Evolutionary conservation across 2,329 filamentous ascomycete genomes (phyloP), one percentile per base, ranked within the genome.

Genomic region (Aspergillus neoniger): DNA sequence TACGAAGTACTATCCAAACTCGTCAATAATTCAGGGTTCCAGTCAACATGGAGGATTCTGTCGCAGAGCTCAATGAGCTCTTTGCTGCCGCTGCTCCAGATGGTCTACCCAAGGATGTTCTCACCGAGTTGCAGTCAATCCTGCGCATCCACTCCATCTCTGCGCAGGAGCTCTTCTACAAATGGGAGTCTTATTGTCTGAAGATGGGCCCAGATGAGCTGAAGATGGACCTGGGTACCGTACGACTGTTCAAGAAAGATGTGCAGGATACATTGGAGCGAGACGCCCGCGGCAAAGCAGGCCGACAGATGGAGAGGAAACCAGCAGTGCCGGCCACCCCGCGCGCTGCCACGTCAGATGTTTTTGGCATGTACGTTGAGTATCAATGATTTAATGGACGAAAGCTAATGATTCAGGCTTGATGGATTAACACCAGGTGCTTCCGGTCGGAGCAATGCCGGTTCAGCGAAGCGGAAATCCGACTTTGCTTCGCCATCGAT

Each of bases 171-270:
- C 83, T 98, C 25, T 97, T 92, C 77, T 97, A 92, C 86, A 98
- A 98, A 83, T 99, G 95, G 95, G 95, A 99, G 77, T 94, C 92
- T 0, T 98, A 97, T 82, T 93, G 91, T 76, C 89, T 99, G 74
- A 96, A 94, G 77, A 92, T 98, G 88, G 91, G 93, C 23, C 81
- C 86, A 51, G 91, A 96, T 59, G 90, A 92, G 59, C 88, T 88
- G 63, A 88, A 83, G 61, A 79, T 91, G 63, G 86, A 89, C 51
- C 82, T 96, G 44, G 85, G 89, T 39, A 89, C 85, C 0, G 85
- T 91, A 49, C 85, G 89, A 47, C 86, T 87, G 58, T 90, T 99
- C 74, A 96, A 96, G 76, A 90, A 92, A 72, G 89, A 91, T 70
- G 84, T 97, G 7, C 92, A 94, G 72, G 92, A 97, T 70, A 83